Conservation (phyloP, 495 filamentous ascomycete species). For the Penicillium simplicissimum region DNA sequence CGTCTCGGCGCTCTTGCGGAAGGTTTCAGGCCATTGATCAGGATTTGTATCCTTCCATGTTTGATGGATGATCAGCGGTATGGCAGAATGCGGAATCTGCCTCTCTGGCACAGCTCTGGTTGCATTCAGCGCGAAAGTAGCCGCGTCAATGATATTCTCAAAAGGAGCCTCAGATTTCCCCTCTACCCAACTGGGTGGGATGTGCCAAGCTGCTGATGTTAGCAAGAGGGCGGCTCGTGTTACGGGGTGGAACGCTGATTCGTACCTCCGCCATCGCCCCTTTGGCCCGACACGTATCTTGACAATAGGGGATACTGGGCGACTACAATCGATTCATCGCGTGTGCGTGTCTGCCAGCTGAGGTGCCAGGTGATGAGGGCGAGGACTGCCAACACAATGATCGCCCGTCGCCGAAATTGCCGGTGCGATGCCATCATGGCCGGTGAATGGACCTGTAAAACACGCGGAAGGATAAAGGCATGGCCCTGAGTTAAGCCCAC, state of each 20-base stretch:
- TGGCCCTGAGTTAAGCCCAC: not conserved
- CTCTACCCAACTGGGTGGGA: not conserved
- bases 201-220: constrained; percentile 3
- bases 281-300: not conserved
- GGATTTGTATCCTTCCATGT: constrained; percentile 6
- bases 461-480: not conserved
- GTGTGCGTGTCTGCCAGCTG: not conserved
- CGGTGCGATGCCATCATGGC: constrained; percentile 2
- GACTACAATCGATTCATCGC: not conserved
- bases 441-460: not conserved
- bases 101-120: not conserved
- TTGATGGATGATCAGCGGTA: constrained; percentile 4
- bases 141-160: not conserved
- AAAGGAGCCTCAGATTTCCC: not conserved
- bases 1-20: not conserved
- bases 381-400: not conserved
- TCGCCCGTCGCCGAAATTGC: constrained; percentile 1
- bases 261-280: constrained; percentile 3
- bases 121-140: not conserved
- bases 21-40: constrained; percentile 1
- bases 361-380: not conserved
- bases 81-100: constrained; percentile 2
- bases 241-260: not conserved
- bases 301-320: not conserved
- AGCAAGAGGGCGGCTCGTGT: not conserved